Evolutionary conservation across 2,329 filamentous ascomycete species (phyloP), one percentile per base, ranked within the genome.

Genomic region (Exophiala alcalophila): DNA sequence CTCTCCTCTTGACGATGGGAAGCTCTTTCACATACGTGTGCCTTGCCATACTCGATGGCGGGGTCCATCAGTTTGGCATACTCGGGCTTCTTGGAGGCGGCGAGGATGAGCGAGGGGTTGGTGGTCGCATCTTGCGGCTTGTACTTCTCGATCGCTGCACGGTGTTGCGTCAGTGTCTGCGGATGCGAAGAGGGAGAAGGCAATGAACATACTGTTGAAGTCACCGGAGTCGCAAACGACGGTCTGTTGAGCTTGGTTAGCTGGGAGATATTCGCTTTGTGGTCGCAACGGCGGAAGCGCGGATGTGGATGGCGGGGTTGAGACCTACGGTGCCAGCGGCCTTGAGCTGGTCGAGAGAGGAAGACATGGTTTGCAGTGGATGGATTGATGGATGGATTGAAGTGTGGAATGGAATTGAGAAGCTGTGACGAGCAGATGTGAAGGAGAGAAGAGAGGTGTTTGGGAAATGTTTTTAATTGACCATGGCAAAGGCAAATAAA

Each of bases 61-160:
- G 75, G 72, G 64, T 97, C 90, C 60, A 96, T 94, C 65, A 97
- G 76, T 70, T 84, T 83, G 63, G 86, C 88, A 70, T 97, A 97
- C 72, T 96, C 90, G 67, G 86, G 65, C 82, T 97, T 97, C 81
- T 98, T 97, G 66, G 92, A 90, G 55, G 92, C 92, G 58, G 90
- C 91, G 66, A 98, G 85, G 72, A 98, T 97, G 68, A 98, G 80
- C 54, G 92, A 97, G 49, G 92, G 92, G 83, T 98, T 98, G 76
- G 92, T 98, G 69, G 92, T 98, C 65, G 92, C 92, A 86, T 98
- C 92, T 79, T 98, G 90, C 56, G 92, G 92, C 83, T 95, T 94
- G 83, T 98, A 98, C 78, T 97, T 96, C 77, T 78, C 90, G 70
- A 98, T 98, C 70, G 90, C 90, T 81, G 73, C 68, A 57, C 71